Evolutionary conservation across 2,329 filamentous ascomycete species (phyloP).

Genomic region (Colletotrichum cuscutae): DNA sequence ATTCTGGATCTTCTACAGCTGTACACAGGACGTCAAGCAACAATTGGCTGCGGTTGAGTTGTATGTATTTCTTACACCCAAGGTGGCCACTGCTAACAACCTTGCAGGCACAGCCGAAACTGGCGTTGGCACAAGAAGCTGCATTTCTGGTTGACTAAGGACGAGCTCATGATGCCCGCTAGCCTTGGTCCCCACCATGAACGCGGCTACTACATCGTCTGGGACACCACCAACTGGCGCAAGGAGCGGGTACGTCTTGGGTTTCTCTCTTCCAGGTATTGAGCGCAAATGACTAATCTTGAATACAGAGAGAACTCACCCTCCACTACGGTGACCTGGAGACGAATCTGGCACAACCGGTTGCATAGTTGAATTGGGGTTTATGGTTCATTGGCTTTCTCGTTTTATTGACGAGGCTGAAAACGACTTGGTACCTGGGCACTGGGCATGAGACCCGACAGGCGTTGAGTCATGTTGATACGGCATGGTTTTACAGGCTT

Average conservation of each 20-base stretch:
- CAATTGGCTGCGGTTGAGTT: constrained; percentile 71
- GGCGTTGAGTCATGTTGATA: constrained; percentile 33
- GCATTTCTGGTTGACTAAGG: constrained; percentile 74
- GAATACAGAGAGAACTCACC: constrained; percentile 65
- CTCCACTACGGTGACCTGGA: constrained; percentile 72
- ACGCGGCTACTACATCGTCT: constrained; percentile 74
- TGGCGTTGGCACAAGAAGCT: constrained; percentile 78
- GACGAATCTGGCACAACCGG: constrained; percentile 46
- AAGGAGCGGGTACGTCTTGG: constrained; percentile 67
- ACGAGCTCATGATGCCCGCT: constrained; percentile 72
- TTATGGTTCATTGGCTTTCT: constrained; percentile 18
- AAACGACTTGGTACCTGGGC: constrained; percentile 28
- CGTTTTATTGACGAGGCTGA: constrained; percentile 22
- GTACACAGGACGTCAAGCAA: constrained; percentile 70
- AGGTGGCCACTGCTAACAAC: neutral
- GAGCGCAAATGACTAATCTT: constrained; percentile 29
- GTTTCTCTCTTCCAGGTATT: neutral
- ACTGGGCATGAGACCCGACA: constrained; percentile 18
- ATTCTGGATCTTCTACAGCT: constrained; percentile 77
- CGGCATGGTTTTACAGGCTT: constrained; percentile 28
- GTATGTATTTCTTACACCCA: constrained; percentile 51
- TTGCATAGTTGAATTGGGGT: constrained; percentile 16
- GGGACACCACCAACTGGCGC: constrained; percentile 70
- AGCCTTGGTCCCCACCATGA: constrained; percentile 68
- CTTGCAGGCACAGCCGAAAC: constrained; percentile 66